phyloP scores from a whole-genome alignment of 1,284 basidiomycete genomes.

The Irpex sp. region DNA sequence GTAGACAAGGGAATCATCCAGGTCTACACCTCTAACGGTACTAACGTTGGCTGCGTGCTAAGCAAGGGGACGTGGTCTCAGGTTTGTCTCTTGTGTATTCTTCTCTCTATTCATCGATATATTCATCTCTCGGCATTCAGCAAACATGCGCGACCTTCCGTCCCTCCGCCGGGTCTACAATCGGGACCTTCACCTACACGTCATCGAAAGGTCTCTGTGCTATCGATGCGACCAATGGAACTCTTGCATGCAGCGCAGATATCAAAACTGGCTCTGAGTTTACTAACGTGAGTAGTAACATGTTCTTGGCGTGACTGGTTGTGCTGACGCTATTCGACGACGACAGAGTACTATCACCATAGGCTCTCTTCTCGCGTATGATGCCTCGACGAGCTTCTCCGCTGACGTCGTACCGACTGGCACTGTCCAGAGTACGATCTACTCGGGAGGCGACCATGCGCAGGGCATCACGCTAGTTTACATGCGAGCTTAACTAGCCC shows the following conservation, averaged over 20 bases:
- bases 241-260: conserved; percentile 3
- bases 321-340: no score
- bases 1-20: conserved; percentile 12
- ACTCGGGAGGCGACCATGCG: conserved; percentile 3
- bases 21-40: conserved; percentile 8
- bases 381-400: conserved; percentile 7
- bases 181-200: conserved; percentile 7
- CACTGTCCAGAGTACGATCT: conserved; percentile 7
- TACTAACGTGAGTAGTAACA: background rate
- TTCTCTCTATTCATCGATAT: background rate
- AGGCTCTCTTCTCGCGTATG: conserved; percentile 9
- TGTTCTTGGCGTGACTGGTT: no score
- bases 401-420: conserved; percentile 11
- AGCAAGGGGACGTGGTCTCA: conserved; percentile 12
- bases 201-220: conserved; percentile 11
- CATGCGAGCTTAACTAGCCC: background rate
- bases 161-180: conserved; percentile 1
- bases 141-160: conserved; percentile 13
- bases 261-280: background rate
- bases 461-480: conserved; percentile 11
- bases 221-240: conserved; percentile 5
- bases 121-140: background rate
- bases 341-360: conserved; percentile 1
- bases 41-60: conserved; percentile 11
- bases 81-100: background rate